Percentiles rank a stretch among this genome's conserved stretches.
Conservation (phyloP, 192 early-diverging fungal species). For the Phycomyces blakesleeanus region DNA sequence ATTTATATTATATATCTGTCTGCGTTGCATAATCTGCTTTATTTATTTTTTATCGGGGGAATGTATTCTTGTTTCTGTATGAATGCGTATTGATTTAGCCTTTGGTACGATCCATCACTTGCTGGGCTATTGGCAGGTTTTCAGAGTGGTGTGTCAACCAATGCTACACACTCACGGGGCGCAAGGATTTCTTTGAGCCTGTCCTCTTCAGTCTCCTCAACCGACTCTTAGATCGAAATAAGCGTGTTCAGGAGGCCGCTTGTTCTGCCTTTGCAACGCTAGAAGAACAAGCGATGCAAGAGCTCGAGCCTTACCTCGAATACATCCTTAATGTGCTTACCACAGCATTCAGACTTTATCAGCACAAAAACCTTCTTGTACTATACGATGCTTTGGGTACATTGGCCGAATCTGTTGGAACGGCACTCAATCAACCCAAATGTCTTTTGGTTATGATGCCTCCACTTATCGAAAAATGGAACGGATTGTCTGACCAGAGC, state of each 20-base stretch:
- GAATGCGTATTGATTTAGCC: too few species aligned
- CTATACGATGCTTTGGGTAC: conserved; percentile 97
- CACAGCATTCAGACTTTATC: conserved; percentile 82
- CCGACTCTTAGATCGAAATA: conserved; percentile 88
- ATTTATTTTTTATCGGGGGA: too few species aligned
- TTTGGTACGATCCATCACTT: conserved; percentile 62
- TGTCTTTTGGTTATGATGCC: conserved; percentile 86
- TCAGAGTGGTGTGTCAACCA: conserved; percentile 28
- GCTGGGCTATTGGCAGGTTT: conserved; percentile 97
- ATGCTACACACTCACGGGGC: conserved; percentile 16
- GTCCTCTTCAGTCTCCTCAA: conserved; percentile 69
- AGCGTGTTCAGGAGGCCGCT: conserved; percentile 94
- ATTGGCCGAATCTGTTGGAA: conserved; percentile 86
- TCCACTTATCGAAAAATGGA: conserved; percentile 84
- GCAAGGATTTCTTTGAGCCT: conserved; percentile 75
- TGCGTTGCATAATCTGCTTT: too few species aligned
- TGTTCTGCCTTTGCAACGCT: conserved; percentile 94
- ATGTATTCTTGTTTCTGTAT: too few species aligned
- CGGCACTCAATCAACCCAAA: conserved; percentile 72
- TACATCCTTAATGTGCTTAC: conserved; percentile 79
- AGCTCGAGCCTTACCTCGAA: conserved; percentile 83
- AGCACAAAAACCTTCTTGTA: conserved; percentile 90
- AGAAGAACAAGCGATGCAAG: conserved; percentile 80
- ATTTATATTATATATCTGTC: not conserved
- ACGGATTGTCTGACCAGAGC: conserved; percentile 73